phyloP scores from a whole-genome alignment of 768 basidiomycete species.

The Boletus tylopilopsis region DNA sequence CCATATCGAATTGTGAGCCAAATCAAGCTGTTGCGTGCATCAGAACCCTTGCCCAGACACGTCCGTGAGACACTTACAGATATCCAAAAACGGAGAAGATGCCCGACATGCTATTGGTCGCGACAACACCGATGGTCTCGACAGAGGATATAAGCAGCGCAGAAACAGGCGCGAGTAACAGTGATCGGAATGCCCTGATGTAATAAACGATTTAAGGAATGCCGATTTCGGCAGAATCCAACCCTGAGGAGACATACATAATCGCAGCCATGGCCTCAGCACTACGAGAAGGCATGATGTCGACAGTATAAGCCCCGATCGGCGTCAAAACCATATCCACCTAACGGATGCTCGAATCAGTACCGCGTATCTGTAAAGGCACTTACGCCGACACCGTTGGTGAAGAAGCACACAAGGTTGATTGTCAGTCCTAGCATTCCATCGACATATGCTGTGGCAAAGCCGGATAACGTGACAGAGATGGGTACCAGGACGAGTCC shows the following conservation, averaged over 20 bases:
- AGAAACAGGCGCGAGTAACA: constrained; percentile 10
- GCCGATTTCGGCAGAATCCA: too few species aligned
- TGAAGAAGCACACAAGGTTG: constrained; percentile 53
- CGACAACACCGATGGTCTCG: constrained; percentile 25
- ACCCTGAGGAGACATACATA: neutral
- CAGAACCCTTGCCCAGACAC: neutral
- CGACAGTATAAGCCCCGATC: neutral
- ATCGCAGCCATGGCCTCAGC: neutral
- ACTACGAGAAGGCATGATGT: neutral
- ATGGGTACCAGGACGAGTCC: constrained; percentile 49
- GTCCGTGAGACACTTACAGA: constrained; percentile 39
- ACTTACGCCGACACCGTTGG: constrained; percentile 62
- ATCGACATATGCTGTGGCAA: constrained; percentile 48
- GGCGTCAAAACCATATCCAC: neutral
- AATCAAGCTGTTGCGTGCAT: neutral
- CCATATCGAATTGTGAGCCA: neutral
- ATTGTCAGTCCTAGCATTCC: constrained; percentile 48
- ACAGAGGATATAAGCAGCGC: constrained; percentile 39
- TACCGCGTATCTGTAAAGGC: neutral
- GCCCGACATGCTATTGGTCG: constrained; percentile 47
- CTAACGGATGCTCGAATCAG: neutral
- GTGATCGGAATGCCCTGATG: neutral
- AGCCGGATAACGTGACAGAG: constrained; percentile 45
- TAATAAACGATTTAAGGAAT: neutral
- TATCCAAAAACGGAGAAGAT: constrained; percentile 48